These are phyloP conservation scores for Beauveria sp. DNA, from an alignment of 2,329 filamentous ascomycete genomes.

Conservation along the genomic window DNA sequence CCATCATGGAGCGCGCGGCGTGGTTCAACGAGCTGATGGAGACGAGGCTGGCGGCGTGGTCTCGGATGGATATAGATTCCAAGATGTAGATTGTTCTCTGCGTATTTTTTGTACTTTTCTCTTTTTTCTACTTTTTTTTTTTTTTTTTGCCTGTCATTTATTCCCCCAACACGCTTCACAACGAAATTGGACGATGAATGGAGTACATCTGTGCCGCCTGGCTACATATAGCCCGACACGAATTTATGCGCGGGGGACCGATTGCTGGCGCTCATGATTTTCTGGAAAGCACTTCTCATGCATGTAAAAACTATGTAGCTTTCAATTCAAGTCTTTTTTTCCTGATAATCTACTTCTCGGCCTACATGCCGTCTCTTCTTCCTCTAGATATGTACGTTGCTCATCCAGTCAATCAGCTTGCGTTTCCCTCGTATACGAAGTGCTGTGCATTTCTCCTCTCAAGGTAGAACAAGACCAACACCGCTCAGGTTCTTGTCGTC, in stretches of 20 bases:
- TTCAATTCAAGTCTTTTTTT: neutral
- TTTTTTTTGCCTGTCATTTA: neutral
- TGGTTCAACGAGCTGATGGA: constrained; percentile 63
- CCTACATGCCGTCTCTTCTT: neutral
- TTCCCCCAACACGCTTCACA: neutral
- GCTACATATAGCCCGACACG: neutral
- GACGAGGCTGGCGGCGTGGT: constrained; percentile 45
- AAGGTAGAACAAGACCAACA: constrained; percentile 77
- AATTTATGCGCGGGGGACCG: neutral
- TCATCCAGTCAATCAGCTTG: neutral
- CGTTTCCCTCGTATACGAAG: constrained; percentile 10
- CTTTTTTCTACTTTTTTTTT: neutral
- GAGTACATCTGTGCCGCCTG: neutral
- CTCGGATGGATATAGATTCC: constrained; percentile 28
- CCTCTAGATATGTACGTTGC: neutral
- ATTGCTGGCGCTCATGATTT: neutral
- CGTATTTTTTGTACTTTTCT: neutral
- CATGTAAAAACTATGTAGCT: neutral
- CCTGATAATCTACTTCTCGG: neutral
- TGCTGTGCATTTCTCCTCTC: constrained; percentile 7
- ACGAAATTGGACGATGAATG: neutral
- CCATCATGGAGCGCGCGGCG: constrained; percentile 60
- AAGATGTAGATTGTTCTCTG: neutral
- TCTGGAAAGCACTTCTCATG: neutral
- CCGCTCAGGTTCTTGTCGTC: constrained; percentile 76